Percentiles rank a stretch among this genome's conserved stretches.
Evolutionary conservation across 2,329 filamentous ascomycete species (phyloP).

Genomic region (Zasmidium angulare): DNA sequence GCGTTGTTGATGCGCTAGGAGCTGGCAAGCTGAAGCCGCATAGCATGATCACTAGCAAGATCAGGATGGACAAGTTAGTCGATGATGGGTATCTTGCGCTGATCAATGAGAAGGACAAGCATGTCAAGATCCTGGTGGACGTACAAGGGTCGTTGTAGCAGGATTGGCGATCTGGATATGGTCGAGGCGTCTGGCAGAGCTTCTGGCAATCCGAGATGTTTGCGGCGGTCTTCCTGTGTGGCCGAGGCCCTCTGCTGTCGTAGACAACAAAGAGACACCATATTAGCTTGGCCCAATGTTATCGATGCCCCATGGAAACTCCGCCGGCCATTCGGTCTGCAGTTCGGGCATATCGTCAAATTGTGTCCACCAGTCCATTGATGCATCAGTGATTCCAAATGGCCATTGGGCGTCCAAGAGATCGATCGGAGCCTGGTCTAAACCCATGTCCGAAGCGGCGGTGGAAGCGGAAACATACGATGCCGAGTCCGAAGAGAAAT

Average conservation of each 20-base stretch:
- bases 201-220: too few relatives aligned
- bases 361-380: neutral
- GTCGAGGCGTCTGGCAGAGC: too few relatives aligned
- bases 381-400: neutral
- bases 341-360: neutral
- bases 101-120: slow-evolving; percentile 60
- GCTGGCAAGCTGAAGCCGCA: slow-evolving; percentile 48
- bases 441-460: neutral
- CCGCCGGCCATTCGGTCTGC: neutral
- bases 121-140: slow-evolving; percentile 64
- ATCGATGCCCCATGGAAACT: neutral
- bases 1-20: slow-evolving; percentile 49
- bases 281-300: neutral
- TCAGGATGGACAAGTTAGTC: slow-evolving; percentile 56
- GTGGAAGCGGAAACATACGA: neutral
- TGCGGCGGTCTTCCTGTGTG: too few relatives aligned
- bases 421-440: neutral
- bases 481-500: neutral
- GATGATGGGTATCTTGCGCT: slow-evolving; percentile 59
- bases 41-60: slow-evolving; percentile 62
- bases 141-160: slow-evolving; percentile 20
- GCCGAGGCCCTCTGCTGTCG: too few relatives aligned
- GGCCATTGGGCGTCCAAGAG: neutral
- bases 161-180: too few relatives aligned
- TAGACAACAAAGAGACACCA: too few relatives aligned